These are phyloP conservation scores for Neltuma alba DNA, from an alignment of 306 rosid genomes.

Conservation along the genomic window DNA sequence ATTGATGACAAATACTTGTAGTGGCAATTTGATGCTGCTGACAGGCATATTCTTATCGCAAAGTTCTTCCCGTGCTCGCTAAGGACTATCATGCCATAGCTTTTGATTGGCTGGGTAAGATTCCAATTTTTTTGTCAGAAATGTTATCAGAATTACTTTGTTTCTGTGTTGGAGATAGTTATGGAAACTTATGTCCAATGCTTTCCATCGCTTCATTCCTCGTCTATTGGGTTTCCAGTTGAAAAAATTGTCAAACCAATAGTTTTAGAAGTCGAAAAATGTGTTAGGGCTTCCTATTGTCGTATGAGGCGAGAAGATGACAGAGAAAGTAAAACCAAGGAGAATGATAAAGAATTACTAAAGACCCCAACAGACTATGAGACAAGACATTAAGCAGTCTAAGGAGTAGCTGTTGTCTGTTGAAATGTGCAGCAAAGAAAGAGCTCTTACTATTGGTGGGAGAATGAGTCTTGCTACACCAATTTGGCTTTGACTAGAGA, in stretches of 20 bases:
- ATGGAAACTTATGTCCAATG: conserved; percentile 17
- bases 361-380: background rate
- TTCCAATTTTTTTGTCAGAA: conserved; percentile 24
- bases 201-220: conserved; percentile 12
- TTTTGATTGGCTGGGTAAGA: conserved; percentile 91
- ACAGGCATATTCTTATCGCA: conserved; percentile 90
- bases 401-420: background rate
- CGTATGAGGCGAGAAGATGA: background rate
- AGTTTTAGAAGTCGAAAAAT: conserved; percentile 13
- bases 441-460: background rate
- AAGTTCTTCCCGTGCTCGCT: conserved; percentile 79
- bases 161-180: conserved; percentile 1
- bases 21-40: conserved; percentile 33
- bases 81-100: conserved; percentile 64
- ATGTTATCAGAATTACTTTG: conserved; percentile 13
- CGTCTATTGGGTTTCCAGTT: background rate
- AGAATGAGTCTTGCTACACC: background rate
- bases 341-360: background rate
- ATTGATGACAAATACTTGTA: conserved; percentile 18
- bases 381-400: background rate
- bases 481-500: background rate
- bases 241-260: background rate
- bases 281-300: background rate
- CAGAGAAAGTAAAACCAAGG: background rate
- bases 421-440: background rate